Base-by-base conservation (phyloP, 2,329 filamentous ascomycete species). In the Sporothrix schenckii region DNA sequence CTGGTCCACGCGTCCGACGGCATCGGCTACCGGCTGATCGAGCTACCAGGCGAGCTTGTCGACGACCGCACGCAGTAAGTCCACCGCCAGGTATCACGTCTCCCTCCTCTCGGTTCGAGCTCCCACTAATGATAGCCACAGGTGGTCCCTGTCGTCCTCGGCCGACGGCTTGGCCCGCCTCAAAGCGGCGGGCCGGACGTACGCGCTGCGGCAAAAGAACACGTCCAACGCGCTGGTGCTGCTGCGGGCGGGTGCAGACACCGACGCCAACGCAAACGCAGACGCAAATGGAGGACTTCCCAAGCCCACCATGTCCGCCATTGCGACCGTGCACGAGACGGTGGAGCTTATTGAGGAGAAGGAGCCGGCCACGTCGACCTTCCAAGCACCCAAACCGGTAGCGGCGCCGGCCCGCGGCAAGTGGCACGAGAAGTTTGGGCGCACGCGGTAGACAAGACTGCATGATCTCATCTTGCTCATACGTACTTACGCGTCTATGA, bases 161-260 rank as follows among this genome's bases (percentile, higher is more conserved):
- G 19, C 79, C 87, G 60, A 81, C 84, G 73, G 82, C 83, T 14
- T 85, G 14, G 87, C 87, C 34, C 76, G 88, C 54, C 82, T 90
- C 69, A 84, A 80, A 74, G 83, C 83, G 0, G 83, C 82, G 3
- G 78, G 80, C 68, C 84, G 83, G 74, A 85, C 83, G 19, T 90
- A 88, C 79, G 82, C 83, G 6, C 81, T 90, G 61, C 86, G 86
- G 41, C 88, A 90, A 75, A 90, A 90, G 77, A 90, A 89, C 77
- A 89, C 88, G 0, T 90, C 88, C 60, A 90, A 90, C 76, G 85
- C 86, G n/a, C 81, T 90, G 61, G 85, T 89, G 75, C 77, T 90
- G 3, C 80, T 90, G 44, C 77, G 80, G 34, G 79, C 82, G 2
- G 73, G 75, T 10, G 70, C 74, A 50, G 69, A 54, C 6, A 60